These are phyloP conservation scores for Phlebopus sp. DNA, from an alignment of 1,284 basidiomycete genomes.

Conservation along the genomic window DNA sequence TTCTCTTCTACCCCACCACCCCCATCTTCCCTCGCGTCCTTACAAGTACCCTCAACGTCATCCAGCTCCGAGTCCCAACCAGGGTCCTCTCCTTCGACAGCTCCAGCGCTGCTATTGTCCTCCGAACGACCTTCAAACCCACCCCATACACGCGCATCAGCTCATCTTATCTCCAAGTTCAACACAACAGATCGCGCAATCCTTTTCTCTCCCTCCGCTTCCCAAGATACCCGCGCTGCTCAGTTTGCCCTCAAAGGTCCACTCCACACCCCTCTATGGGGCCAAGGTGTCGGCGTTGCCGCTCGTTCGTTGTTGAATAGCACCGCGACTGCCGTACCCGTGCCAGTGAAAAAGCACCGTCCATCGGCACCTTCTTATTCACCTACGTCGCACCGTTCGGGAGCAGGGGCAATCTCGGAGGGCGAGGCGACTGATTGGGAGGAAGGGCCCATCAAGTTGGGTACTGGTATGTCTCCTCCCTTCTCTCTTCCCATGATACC, in stretches of 20 bases:
- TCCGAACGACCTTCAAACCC: too few relatives aligned
- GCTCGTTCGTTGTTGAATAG: background rate
- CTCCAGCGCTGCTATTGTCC: too few relatives aligned
- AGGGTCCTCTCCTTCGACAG: too few relatives aligned
- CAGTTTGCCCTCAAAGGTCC: constrained; percentile 54
- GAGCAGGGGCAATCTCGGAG: background rate
- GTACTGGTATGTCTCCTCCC: background rate
- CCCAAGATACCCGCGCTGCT: constrained; percentile 47
- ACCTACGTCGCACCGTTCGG: constrained; percentile 6
- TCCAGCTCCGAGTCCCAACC: too few relatives aligned
- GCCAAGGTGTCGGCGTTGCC: background rate
- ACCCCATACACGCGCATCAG: background rate
- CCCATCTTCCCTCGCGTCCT: too few relatives aligned
- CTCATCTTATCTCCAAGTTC: constrained; percentile 33
- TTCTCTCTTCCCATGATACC: background rate
- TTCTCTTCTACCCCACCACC: background rate
- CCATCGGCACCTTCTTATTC: background rate
- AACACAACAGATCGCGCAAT: constrained; percentile 60
- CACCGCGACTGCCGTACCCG: too few relatives aligned
- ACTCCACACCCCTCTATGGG: constrained; percentile 3
- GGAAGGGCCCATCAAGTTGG: background rate
- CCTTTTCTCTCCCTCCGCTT: constrained; percentile 50
- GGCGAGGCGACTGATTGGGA: constrained; percentile 19
- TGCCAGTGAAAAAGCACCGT: background rate
- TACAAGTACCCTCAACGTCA: too few relatives aligned